These are phyloP conservation scores for Corymbia calophylla DNA, from an alignment of 441 rosid species.

Conservation along the genomic window DNA sequence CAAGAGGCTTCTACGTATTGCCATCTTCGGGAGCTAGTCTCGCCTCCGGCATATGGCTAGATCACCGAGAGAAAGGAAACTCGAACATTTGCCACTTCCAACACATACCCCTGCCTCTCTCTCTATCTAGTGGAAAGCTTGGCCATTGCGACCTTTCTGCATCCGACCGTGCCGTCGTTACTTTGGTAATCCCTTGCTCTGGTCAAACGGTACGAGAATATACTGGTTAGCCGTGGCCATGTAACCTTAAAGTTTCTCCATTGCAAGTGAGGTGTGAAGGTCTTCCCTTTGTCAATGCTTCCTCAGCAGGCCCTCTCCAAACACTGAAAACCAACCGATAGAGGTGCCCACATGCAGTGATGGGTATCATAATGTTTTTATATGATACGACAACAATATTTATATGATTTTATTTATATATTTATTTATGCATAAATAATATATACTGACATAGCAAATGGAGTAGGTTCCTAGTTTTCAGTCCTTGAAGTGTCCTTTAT, in stretches of 20 bases:
- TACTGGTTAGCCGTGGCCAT: not conserved
- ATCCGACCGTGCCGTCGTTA: not conserved
- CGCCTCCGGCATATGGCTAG: not conserved
- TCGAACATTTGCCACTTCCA: not conserved
- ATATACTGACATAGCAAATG: not conserved
- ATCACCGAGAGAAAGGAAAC: not conserved
- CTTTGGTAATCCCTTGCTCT: not conserved
- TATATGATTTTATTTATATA: not conserved
- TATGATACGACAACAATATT: not conserved
- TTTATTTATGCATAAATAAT: not conserved
- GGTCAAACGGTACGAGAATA: not conserved
- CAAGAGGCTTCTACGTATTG: not conserved
- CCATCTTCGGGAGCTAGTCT: not conserved
- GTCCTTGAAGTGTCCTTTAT: not conserved
- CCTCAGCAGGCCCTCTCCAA: not conserved
- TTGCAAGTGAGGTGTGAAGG: not conserved
- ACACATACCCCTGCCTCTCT: not conserved
- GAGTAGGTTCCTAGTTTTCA: not conserved
- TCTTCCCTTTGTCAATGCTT: not conserved
- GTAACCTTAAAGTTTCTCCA: not conserved
- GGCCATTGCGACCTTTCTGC: not conserved
- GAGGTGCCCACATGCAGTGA: not conserved
- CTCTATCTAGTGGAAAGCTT: not conserved
- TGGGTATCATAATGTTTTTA: not conserved
- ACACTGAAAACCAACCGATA: not conserved